phyloP scores from a whole-genome alignment of 768 basidiomycete genomes.

The Gelatoporia subvermispora region DNA sequence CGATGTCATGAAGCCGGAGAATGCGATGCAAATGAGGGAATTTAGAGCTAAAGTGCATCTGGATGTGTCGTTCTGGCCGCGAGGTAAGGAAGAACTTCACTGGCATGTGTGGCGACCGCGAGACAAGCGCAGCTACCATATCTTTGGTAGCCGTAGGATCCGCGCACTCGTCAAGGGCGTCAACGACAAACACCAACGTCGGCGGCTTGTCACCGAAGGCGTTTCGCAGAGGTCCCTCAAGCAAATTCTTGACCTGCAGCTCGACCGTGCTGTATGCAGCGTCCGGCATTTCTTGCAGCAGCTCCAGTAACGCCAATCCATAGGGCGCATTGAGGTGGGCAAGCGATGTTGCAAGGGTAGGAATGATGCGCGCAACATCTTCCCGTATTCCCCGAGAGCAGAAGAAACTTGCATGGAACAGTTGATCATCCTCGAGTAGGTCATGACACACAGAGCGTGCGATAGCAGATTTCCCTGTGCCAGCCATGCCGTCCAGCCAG shows the following conservation, averaged over 20 bases:
- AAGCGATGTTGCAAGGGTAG: constrained; percentile 20
- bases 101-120: background rate
- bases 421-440: constrained; percentile 12
- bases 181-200: constrained; percentile 21
- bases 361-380: constrained; percentile 1
- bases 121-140: background rate
- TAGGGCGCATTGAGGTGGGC: constrained; percentile 11
- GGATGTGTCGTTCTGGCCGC: no score
- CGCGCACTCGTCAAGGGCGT: constrained; percentile 32
- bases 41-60: no score
- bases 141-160: background rate
- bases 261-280: background rate
- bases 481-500: constrained; percentile 24
- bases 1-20: no score
- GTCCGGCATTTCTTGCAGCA: constrained; percentile 5
- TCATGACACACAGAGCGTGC: constrained; percentile 27
- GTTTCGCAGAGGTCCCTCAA: constrained; percentile 5
- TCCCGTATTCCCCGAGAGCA: constrained; percentile 20
- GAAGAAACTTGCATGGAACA: constrained; percentile 32
- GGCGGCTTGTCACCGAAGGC: background rate
- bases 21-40: no score
- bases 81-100: no score
- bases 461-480: constrained; percentile 35
- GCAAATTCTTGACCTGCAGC: background rate
- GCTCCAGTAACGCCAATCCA: constrained; percentile 20